Conservation (phyloP, 164 flowering plant species). For the Euptelea pleiosperma region DNA sequence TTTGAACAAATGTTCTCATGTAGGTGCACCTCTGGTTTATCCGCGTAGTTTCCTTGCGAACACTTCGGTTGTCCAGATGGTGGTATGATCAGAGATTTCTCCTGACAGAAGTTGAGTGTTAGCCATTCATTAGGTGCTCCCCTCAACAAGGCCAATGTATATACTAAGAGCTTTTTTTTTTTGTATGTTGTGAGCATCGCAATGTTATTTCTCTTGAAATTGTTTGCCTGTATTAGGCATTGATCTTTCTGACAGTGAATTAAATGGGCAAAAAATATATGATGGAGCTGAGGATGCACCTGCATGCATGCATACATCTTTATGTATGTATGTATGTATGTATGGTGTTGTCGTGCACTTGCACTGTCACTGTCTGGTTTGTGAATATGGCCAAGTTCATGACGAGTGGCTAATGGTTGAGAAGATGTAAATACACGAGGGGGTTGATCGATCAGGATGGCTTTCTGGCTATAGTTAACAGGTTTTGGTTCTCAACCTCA, state of each 20-base stretch:
- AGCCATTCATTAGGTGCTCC: no score
- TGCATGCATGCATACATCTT: not conserved
- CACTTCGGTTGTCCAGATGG: not conserved
- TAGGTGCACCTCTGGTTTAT: not conserved
- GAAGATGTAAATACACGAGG: no score
- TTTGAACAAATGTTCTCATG: no score
- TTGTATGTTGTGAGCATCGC: not conserved
- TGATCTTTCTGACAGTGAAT: not conserved
- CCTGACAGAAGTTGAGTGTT: not conserved
- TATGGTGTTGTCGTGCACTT: no score
- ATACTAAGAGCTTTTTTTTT: conserved; percentile 3
- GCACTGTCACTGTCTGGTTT: no score
- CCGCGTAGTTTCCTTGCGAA: no score
- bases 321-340: no score
- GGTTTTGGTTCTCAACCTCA: no score
- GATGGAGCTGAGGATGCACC: not conserved
- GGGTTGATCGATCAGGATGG: no score
- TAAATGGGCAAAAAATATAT: not conserved
- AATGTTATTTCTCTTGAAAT: not conserved
- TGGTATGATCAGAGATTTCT: not conserved
- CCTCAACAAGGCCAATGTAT: not conserved
- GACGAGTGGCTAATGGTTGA: no score
- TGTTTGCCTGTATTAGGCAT: not conserved
- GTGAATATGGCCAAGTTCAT: no score
- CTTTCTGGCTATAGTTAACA: no score